phyloP scores from a whole-genome alignment of 805 yeast species.

The Hanseniaspora mollemarum region DNA sequence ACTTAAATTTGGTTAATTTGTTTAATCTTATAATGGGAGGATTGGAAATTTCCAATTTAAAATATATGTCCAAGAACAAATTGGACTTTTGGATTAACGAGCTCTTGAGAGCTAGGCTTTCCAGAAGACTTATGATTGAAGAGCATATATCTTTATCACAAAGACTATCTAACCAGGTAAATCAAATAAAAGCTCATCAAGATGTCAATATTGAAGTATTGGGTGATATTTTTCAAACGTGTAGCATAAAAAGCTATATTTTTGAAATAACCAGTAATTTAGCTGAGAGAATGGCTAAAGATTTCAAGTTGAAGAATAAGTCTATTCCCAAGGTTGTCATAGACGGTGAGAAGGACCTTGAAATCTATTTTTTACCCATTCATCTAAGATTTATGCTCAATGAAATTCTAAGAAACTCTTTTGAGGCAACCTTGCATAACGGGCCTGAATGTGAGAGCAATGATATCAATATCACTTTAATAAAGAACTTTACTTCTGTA shows the following conservation, averaged over 20 bases:
- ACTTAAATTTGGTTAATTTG: constrained; percentile 67
- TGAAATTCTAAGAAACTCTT: constrained; percentile 74
- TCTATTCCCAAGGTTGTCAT: constrained; percentile 62
- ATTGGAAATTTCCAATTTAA: constrained; percentile 57
- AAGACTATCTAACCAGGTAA: not conserved
- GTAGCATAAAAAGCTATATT: constrained; percentile 62
- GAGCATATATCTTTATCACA: constrained; percentile 76
- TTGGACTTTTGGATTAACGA: constrained; percentile 67
- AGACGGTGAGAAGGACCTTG: constrained; percentile 57
- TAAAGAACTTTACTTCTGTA: constrained; percentile 54
- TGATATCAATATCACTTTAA: constrained; percentile 57
- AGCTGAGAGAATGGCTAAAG: constrained; percentile 42
- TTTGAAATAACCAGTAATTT: constrained; percentile 38
- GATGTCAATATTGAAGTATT: constrained; percentile 37
- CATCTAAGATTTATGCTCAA: constrained; percentile 81
- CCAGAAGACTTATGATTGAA: constrained; percentile 81
- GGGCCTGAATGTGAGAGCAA: constrained; percentile 30
- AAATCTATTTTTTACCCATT: constrained; percentile 72
- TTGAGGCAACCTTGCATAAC: constrained; percentile 62
- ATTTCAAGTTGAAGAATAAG: constrained; percentile 40
- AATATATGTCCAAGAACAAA: constrained; percentile 45
- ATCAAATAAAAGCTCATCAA: constrained; percentile 39
- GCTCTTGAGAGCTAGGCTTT: constrained; percentile 72
- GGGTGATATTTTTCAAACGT: constrained; percentile 75
- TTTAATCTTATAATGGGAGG: constrained; percentile 93